Conservation (phyloP, 1,284 basidiomycete species). For the Moesziomyces globuligerus region DNA sequence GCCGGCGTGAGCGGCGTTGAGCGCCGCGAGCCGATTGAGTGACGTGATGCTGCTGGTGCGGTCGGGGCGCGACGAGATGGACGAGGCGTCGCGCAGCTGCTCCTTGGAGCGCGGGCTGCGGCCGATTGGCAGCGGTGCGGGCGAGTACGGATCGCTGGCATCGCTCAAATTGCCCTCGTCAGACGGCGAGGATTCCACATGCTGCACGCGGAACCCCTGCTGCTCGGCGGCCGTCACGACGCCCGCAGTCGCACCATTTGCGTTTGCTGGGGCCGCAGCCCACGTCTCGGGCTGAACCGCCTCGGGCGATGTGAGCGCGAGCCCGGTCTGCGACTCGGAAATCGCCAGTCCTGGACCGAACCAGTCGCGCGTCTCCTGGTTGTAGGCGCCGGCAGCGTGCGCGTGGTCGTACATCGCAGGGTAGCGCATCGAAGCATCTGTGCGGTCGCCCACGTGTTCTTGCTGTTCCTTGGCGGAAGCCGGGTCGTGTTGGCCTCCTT, state of each 20-base stretch:
- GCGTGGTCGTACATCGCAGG: background rate
- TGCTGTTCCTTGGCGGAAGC: conserved; percentile 2
- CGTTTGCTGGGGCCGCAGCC: conserved; percentile 1
- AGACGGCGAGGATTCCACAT: conserved; percentile 19
- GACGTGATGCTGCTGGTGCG: conserved; percentile 27
- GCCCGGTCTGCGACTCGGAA: conserved; percentile 25
- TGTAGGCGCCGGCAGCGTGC: background rate
- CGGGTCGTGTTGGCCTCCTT: background rate
- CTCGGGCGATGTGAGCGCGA: conserved; percentile 27
- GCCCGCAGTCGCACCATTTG: background rate
- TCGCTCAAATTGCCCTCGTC: conserved; percentile 15
- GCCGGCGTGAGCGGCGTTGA: conserved; percentile 3
- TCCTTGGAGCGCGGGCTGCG: conserved; percentile 32
- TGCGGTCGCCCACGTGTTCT: background rate
- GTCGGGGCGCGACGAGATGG: conserved; percentile 23
- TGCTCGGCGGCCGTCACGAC: background rate
- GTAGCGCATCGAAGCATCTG: background rate
- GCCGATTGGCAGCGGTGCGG: conserved; percentile 31
- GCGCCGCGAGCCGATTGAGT: conserved; percentile 20
- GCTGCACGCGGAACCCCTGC: conserved; percentile 15
- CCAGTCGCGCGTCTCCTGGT: conserved; percentile 16
- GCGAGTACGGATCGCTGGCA: conserved; percentile 36
- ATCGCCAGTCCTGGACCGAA: background rate
- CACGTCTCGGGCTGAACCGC: conserved; percentile 27
- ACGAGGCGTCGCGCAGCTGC: conserved; percentile 26